Conservation (phyloP, 2,329 filamentous ascomycete genomes). For the Raffaelea albimanens region DNA sequence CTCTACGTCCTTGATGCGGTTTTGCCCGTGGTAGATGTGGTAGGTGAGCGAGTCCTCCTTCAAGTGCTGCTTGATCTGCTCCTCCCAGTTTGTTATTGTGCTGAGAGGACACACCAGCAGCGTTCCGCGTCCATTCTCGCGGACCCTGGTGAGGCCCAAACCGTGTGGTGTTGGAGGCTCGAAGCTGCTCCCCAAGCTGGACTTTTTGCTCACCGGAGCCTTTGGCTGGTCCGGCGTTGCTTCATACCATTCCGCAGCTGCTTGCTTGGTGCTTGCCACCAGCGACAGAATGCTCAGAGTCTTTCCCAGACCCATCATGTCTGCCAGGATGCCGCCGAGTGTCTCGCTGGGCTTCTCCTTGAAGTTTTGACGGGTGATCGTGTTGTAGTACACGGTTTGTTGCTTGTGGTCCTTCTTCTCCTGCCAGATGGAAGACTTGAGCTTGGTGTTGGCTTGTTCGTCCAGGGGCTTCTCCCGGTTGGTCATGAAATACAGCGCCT, state of each 20-base stretch:
- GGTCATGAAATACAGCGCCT: slow-evolving; percentile 80
- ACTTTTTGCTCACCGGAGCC: slow-evolving; percentile 26
- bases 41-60: slow-evolving; percentile 53
- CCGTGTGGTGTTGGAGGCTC: slow-evolving; percentile 30
- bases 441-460: slow-evolving; percentile 46
- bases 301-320: slow-evolving; percentile 87
- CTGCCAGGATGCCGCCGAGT: slow-evolving; percentile 65
- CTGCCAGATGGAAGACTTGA: slow-evolving; percentile 71
- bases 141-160: slow-evolving; percentile 41
- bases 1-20: slow-evolving; percentile 58
- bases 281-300: slow-evolving; percentile 79
- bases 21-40: slow-evolving; percentile 80
- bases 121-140: slow-evolving; percentile 66
- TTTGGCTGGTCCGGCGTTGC: slow-evolving; percentile 41
- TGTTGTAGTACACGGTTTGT: slow-evolving; percentile 61
- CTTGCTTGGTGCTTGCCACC: slow-evolving; percentile 53
- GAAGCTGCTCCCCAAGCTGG: slow-evolving; percentile 19
- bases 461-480: slow-evolving; percentile 60
- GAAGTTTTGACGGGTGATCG: slow-evolving; percentile 68
- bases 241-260: slow-evolving; percentile 53
- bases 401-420: slow-evolving; percentile 40
- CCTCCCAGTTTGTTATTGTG: slow-evolving; percentile 88
- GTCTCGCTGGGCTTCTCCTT: slow-evolving; percentile 54
- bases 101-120: slow-evolving; percentile 83
- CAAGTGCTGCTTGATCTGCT: slow-evolving; percentile 80